phyloP scores from a whole-genome alignment of 2,329 filamentous ascomycete genomes.

The Keithomyces neogunnii region DNA sequence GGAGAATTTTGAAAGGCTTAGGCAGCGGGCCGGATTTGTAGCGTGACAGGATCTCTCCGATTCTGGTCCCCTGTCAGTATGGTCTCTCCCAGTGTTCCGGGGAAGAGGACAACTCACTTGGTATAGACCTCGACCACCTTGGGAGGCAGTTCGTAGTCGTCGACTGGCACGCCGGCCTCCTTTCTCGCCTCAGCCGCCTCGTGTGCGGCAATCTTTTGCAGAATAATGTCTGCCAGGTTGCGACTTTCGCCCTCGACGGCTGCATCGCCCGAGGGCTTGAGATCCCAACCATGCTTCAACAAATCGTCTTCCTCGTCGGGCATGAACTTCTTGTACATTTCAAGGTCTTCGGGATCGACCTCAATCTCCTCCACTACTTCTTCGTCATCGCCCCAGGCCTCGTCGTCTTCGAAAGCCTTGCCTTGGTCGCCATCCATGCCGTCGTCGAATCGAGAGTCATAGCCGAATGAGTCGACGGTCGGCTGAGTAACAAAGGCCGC shows the following conservation, averaged over 20 bases:
- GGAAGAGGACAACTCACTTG: constrained; percentile 47
- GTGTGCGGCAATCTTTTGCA: constrained; percentile 88
- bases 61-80: constrained; percentile 36
- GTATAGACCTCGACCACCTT: constrained; percentile 93
- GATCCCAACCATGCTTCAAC: constrained; percentile 55
- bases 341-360: constrained; percentile 80
- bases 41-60: constrained; percentile 78
- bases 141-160: constrained; percentile 76
- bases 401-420: constrained; percentile 44
- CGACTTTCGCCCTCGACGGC: constrained; percentile 43
- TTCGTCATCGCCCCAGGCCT: constrained; percentile 74
- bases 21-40: constrained; percentile 96
- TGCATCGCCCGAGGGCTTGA: constrained; percentile 35
- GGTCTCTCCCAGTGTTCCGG: background rate
- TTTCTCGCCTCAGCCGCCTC: constrained; percentile 56
- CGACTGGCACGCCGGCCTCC: constrained; percentile 52
- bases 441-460: constrained; percentile 65
- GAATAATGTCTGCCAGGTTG: constrained; percentile 85
- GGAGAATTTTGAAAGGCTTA: constrained; percentile 95
- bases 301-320: constrained; percentile 64
- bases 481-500: constrained; percentile 29
- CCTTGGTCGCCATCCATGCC: constrained; percentile 37
- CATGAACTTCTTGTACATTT: constrained; percentile 86
- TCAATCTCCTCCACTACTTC: constrained; percentile 65
- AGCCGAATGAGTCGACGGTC: constrained; percentile 57